Evolutionary conservation across 805 yeast genomes (phyloP), one percentile per base, ranked within the genome.

Genomic region (Yarrowia osloensis): DNA sequence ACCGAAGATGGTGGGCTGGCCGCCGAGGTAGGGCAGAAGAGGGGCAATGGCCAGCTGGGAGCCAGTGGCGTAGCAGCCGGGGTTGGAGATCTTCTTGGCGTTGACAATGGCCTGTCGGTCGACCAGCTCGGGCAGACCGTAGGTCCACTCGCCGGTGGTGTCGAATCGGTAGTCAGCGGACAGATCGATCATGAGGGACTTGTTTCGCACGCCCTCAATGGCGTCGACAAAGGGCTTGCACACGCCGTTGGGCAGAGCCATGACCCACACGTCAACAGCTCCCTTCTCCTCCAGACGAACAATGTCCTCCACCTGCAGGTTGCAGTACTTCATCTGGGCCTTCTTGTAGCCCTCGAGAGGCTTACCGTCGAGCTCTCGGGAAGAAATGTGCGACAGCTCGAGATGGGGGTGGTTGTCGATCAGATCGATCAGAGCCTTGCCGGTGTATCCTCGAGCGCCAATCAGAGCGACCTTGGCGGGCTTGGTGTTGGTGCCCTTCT

Each of bases 1-100:
- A 75, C 99, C 99, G 76, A 95, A 95, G 13, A 94, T 83, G 3
- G 91, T 81, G 63, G 99, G 98, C 31, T 83, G 81, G 39, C 95
- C 95, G 15, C 81, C 79, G 29, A 69, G 69, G 46, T 87, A 81
- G 26, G 74, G 75, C n/a, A 84, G 78, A 73, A 95, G 81, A 39
- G 99, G 99, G 57, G 94, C 87, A 75, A 95, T 88, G 15, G 97
- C 93, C 28, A 92, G 79, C 81, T 95, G 98, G 15, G 98, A 95
- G 68, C 96, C 98, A 54, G 99, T 95, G n/a, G 99, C 98, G 77
- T 93, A 95, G 82, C 99, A 95, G 57, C 99, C 99, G 2, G 99
- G 99, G 80, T 95, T 95, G 5, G 98, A 88, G 69, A 95, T 90
- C 76, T 89, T 90, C 74, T 84, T 82, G 21, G 98, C 94, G 15